Base-by-base conservation (phyloP, 2,329 filamentous ascomycete genomes). In the Hypoxylon sp. region DNA sequence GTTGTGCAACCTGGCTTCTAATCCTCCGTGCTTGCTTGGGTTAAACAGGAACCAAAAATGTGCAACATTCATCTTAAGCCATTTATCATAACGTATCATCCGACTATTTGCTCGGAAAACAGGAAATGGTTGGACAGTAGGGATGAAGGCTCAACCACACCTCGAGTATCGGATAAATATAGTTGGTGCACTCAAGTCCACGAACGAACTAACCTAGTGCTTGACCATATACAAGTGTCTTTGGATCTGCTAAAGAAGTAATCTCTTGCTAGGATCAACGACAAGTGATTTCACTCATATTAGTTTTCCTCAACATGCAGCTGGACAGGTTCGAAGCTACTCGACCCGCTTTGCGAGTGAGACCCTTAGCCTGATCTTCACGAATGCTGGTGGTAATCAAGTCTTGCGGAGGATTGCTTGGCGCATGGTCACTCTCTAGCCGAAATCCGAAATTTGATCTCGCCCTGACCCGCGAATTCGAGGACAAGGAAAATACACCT, bases 371-470 rank as follows among this genome's bases (percentile, higher is more conserved):
- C 11, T 48, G 33, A 35, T 82, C 79, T 93, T 97, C 62, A 98
- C 92, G 79, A 95, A 98, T 5, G 88, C 90, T 5, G 19, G 19
- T 22, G 19, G 19, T 22, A 22, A 22, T 22, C 19, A 98, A 60
- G 95, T 98, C 77, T 94, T 92, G 70, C 46, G 46, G 46, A 22
- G 46, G 46, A 26, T 14, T 29, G 82, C 97, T 98, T 33, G 95
- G 95, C 5, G 95, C 95, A 81, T 98, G 95, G 2, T 98, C 95
- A 79, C 93, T 97, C 95, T 95, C 95, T 95, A 98, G 51, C 95
- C 95, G 77, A 98, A 98, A 80, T 98, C 95, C 4, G 93, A 97
- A 76, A 98, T 94, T 98, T 98, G 83, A 98, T 94, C 84, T 98
- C 95, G 72, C 94, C 95, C 80, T 93, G 91, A 70, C 91, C 92